Evolutionary conservation across 1,284 basidiomycete species (phyloP).

Genomic region (Apiotrichum akiyoshidainum): DNA sequence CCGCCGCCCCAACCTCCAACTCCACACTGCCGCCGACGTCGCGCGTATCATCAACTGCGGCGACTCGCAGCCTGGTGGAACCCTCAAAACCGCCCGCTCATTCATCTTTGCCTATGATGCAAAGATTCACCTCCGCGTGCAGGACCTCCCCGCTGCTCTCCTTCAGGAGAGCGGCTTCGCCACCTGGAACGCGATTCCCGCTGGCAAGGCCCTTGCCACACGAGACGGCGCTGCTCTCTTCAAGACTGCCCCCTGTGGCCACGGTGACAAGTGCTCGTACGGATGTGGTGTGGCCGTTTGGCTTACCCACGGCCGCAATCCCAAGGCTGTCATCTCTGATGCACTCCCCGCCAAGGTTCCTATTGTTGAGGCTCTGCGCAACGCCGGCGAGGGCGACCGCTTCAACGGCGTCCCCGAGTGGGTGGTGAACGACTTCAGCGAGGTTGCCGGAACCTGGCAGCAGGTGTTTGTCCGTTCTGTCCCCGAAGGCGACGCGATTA

Average conservation of each 20-base stretch:
- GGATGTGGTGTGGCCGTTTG: slow-evolving; percentile 48
- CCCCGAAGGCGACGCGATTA: slow-evolving; percentile 31
- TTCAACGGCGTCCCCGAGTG: slow-evolving; percentile 49
- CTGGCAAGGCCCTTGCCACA: slow-evolving; percentile 49
- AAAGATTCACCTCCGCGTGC: slow-evolving; percentile 38
- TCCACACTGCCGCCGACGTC: slow-evolving; percentile 48
- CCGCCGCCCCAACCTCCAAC: slow-evolving; percentile 37
- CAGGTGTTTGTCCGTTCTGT: slow-evolving; percentile 51
- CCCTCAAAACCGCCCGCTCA: slow-evolving; percentile 41
- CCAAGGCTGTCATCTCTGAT: slow-evolving; percentile 44
- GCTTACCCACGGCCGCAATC: slow-evolving; percentile 53
- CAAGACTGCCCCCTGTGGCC: slow-evolving; percentile 34
- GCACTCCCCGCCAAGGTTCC: slow-evolving; percentile 52
- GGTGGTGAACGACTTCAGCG: slow-evolving; percentile 33
- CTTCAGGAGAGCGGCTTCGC: slow-evolving; percentile 21
- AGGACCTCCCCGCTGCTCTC: slow-evolving; percentile 26
- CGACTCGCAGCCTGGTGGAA: slow-evolving; percentile 54
- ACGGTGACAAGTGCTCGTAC: slow-evolving; percentile 14
- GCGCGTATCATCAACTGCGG: slow-evolving; percentile 48
- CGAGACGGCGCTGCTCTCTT: slow-evolving; percentile 53
- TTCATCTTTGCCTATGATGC: slow-evolving; percentile 52
- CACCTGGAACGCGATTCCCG: slow-evolving; percentile 25
- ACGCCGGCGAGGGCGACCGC: slow-evolving; percentile 36
- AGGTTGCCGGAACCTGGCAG: slow-evolving; percentile 49
- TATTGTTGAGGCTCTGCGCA: slow-evolving; percentile 45